Conservation (phyloP, 352 stramenopile genomes). For the Globisporangium spinosum region DNA sequence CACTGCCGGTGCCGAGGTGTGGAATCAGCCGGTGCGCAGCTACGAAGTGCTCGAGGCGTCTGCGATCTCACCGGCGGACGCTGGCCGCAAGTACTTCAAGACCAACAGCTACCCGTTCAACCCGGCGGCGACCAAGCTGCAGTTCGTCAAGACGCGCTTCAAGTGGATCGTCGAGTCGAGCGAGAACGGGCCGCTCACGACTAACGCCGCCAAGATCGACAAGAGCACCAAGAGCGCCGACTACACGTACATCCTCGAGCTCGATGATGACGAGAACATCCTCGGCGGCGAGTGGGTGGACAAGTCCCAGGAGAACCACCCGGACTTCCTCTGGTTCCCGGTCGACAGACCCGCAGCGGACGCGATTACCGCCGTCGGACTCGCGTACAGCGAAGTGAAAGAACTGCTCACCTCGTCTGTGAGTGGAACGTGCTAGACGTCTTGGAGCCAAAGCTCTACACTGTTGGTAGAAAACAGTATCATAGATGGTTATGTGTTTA, state of each 20-base stretch:
- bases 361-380: slow-evolving; percentile 35
- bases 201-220: slow-evolving; percentile 35
- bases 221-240: slow-evolving; percentile 43
- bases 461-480: slow-evolving; percentile 10
- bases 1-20: slow-evolving; percentile 48
- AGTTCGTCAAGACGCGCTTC: slow-evolving; percentile 48
- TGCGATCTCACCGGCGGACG: slow-evolving; percentile 26
- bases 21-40: slow-evolving; percentile 47
- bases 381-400: slow-evolving; percentile 41
- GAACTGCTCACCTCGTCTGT: slow-evolving; percentile 16
- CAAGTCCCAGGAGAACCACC: slow-evolving; percentile 46
- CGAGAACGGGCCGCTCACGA: slow-evolving; percentile 43
- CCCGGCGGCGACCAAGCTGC: slow-evolving; percentile 37
- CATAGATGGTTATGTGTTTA: not conserved
- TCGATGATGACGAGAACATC: slow-evolving; percentile 51
- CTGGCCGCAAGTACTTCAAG: slow-evolving; percentile 40
- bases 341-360: slow-evolving; percentile 31
- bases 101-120: slow-evolving; percentile 58
- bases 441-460: not conserved
- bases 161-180: slow-evolving; percentile 51
- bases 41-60: slow-evolving; percentile 41
- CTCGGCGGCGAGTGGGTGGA: slow-evolving; percentile 63
- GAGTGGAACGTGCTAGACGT: slow-evolving; percentile 4
- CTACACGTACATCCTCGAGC: slow-evolving; percentile 66
- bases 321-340: slow-evolving; percentile 73